Percentiles rank a stretch among this genome's conserved stretches.
Evolutionary conservation across 116 monocot genomes (phyloP).

Genomic region (Zostera marina): DNA sequence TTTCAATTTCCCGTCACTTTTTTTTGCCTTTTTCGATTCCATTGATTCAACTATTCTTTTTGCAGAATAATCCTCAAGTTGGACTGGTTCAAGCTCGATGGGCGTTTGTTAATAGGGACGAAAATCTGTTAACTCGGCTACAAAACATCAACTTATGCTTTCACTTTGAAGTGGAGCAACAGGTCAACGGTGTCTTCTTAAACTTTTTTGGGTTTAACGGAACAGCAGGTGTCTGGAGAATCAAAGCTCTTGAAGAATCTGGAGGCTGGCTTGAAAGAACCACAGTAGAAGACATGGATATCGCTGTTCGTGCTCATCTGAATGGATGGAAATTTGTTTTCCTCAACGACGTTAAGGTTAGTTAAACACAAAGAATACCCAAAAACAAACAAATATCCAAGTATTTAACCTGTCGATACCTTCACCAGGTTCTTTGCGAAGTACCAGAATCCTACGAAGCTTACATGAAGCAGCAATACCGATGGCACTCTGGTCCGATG

Average conservation of each 20-base stretch:
- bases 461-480: constrained; percentile 76
- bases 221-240: constrained; percentile 87
- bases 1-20: not conserved
- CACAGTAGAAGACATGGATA: constrained; percentile 92
- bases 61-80: constrained; percentile 59
- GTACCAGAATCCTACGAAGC: constrained; percentile 77
- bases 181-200: constrained; percentile 77
- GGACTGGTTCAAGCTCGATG: constrained; percentile 80
- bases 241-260: constrained; percentile 74
- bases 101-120: constrained; percentile 76
- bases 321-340: constrained; percentile 88
- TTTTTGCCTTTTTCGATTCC: not conserved
- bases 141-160: constrained; percentile 89
- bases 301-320: constrained; percentile 84
- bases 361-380: too few species aligned
- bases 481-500: constrained; percentile 96
- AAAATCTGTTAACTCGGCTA: constrained; percentile 69
- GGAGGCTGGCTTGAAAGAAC: constrained; percentile 90
- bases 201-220: constrained; percentile 89
- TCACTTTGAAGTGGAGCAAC: constrained; percentile 92
- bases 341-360: constrained; percentile 83
- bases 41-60: not conserved
- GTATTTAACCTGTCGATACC: not conserved
- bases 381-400: not conserved
- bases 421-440: constrained; percentile 53